These are phyloP conservation scores for Marchantia polymorpha DNA, from an alignment of 225 moss, liverwort and hornwort species.

Conservation along the genomic window DNA sequence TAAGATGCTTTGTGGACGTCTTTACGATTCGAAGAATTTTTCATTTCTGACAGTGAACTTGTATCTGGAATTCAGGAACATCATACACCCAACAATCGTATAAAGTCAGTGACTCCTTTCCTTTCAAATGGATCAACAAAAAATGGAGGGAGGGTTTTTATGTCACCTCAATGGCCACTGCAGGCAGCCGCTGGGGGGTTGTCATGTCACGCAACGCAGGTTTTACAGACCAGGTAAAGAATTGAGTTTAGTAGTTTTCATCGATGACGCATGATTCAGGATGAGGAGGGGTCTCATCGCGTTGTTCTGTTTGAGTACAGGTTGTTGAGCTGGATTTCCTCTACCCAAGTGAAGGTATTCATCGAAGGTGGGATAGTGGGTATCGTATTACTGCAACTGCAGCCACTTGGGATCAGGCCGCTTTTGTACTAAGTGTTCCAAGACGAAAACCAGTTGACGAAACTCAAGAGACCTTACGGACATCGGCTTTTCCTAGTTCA, in stretches of 20 bases:
- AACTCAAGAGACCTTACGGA: constrained; percentile 96
- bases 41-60: not conserved
- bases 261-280: not conserved
- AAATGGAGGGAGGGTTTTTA: constrained; percentile 99
- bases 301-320: constrained; percentile 23
- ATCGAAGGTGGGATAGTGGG: constrained; percentile 94
- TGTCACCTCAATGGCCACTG: constrained; percentile 98
- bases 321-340: constrained; percentile 98
- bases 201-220: constrained; percentile 99
- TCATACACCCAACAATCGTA: constrained; percentile 96
- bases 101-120: constrained; percentile 98
- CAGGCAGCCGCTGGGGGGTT: constrained; percentile 98
- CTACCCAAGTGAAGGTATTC: constrained; percentile 98
- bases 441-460: constrained; percentile 94
- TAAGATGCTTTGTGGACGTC: too few species aligned
- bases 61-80: constrained; percentile 53
- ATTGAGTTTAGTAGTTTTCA: not conserved
- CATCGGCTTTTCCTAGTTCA: constrained; percentile 88
- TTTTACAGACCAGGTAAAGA: constrained; percentile 81
- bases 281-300: not conserved
- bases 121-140: constrained; percentile 99
- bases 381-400: constrained; percentile 98
- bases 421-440: constrained; percentile 95
- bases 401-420: constrained; percentile 98
- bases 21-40: too few species aligned